Evolutionary conservation across 345 rosid genomes (phyloP).

Genomic region (Trapa incisa): DNA sequence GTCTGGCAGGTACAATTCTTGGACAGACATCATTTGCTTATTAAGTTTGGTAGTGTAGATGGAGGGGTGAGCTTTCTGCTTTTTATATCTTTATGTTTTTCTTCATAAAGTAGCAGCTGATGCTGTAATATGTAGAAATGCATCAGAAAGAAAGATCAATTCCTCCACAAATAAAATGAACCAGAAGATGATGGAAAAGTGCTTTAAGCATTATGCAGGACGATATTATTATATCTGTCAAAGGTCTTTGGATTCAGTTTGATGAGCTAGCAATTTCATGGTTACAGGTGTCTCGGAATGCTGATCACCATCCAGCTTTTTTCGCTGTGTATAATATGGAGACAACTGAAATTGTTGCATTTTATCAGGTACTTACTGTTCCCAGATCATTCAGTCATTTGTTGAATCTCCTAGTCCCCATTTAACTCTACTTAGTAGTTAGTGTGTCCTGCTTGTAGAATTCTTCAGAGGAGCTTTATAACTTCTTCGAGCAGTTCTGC

Average conservation of each 20-base stretch:
- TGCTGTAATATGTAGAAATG: background rate
- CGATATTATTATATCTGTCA: background rate
- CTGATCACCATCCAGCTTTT: conserved; percentile 71
- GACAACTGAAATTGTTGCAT: conserved; percentile 87
- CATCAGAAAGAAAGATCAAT: background rate
- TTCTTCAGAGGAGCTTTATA: conserved; percentile 73
- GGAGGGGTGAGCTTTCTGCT: conserved; percentile 60
- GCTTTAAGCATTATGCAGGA: background rate
- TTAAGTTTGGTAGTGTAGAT: conserved; percentile 89
- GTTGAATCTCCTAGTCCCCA: background rate
- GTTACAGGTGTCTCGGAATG: conserved; percentile 44
- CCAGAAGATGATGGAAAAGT: background rate
- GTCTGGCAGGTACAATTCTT: conserved; percentile 73
- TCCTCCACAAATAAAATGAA: background rate
- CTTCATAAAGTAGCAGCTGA: background rate
- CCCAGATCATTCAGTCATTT: background rate
- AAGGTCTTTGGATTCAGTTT: background rate
- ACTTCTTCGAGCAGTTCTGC: conserved; percentile 67
- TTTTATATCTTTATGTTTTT: conserved; percentile 4
- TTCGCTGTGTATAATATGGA: conserved; percentile 96
- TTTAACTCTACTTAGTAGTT: background rate
- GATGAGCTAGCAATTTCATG: background rate
- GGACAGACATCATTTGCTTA: conserved; percentile 85
- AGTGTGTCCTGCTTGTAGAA: conserved; percentile 35
- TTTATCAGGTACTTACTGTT: conserved; percentile 54